Evolutionary conservation across 148 eudicot species (phyloP), one percentile per base, ranked within the genome.

Genomic region (Heliamphora exappendiculata): DNA sequence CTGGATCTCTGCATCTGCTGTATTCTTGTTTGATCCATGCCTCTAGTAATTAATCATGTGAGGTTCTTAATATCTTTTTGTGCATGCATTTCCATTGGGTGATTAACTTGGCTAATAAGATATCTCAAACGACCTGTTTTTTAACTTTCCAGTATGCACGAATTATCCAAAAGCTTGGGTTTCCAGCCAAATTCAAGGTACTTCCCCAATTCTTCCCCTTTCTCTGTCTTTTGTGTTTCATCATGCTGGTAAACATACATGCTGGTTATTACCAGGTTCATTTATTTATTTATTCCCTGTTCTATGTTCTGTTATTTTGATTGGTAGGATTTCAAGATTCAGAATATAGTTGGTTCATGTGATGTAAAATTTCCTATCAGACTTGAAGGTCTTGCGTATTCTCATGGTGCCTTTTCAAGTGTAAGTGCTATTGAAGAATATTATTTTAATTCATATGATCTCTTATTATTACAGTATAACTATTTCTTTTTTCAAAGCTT

Each of bases 91-190:
- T 51, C n/a, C 3, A 51, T 17, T 2, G 5, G 57, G 20, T 14
- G 47, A 42, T 11, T 42, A 17, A 39, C n/a, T n/a, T n/a, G n/a
- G n/a, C n/a, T n/a, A n/a, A n/a, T n/a, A n/a, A n/a, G n/a, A n/a
- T n/a, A n/a, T n/a, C n/a, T n/a, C n/a, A n/a, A n/a, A n/a, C n/a
- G n/a, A n/a, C n/a, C n/a, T n/a, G n/a, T n/a, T n/a, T n/a, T 33
- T 3, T 62, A 62, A 62, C 17, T 62, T 78, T 74, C 65, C 77
- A 88, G 90, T 91, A 86, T 83, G 91, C 91, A 16, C 80, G 91
- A 28, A 89, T 91, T 57, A 82, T 89, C 33, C 91, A 91, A 76
- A 91, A 91, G 84, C 84, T 91, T 54, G 93, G 93, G 2, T 89
- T 89, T 70, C 84, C 87, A 4, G 96, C 91, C 49, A 89, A 79